Base-by-base conservation (phyloP, 2,329 filamentous ascomycete genomes). In the Fusarium musae region DNA sequence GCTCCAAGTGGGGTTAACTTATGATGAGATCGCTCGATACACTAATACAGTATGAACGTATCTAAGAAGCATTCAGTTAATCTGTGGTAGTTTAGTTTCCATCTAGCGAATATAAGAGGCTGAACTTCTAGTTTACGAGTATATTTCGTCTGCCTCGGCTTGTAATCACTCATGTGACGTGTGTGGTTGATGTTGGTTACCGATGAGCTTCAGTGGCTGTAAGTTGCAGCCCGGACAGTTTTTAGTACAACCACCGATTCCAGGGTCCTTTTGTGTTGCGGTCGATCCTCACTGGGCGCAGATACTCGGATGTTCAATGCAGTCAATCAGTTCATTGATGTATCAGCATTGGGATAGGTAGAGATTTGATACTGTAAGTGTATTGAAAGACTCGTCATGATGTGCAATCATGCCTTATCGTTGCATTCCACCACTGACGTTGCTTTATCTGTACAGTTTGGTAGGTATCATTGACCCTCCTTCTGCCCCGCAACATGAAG, bases 1-100 rank as follows among this genome's bases (percentile, higher is more conserved):
- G 66, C 53, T 70, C 68, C 61, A 68, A 71, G 69, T 67, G 67
- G 69, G 47, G 67, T 47, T 40, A 10, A 26, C 10, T 16, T 37
- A 34, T 34, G 43, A 53, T 42, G 26, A 26, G 49, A 19, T 32
- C 23, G 34, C 40, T 58, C 40, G 21, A 4, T 47, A 39, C 58
- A 42, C 8, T 39, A 23, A 4, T 47, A 44, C 58, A 42, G 10
- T 39, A 23, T 16, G 36, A 28, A 66, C n/a, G 40, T 34, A 47
- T 47, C 26, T 28, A 12, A 34, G 15, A 17, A 67, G 15, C 30
- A 63, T 46, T n/a, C 17, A 47, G 34, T 26, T 34, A 28, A 42
- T 63, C 43, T 11, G 47, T 37, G 42, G 42, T 42, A 42, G n/a
- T 8, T 47, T 40, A 30, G n/a, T 15, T 39, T 26, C 19, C 30